Evolutionary conservation across 306 rosid genomes (phyloP).

Genomic region (Calophaca sinica): DNA sequence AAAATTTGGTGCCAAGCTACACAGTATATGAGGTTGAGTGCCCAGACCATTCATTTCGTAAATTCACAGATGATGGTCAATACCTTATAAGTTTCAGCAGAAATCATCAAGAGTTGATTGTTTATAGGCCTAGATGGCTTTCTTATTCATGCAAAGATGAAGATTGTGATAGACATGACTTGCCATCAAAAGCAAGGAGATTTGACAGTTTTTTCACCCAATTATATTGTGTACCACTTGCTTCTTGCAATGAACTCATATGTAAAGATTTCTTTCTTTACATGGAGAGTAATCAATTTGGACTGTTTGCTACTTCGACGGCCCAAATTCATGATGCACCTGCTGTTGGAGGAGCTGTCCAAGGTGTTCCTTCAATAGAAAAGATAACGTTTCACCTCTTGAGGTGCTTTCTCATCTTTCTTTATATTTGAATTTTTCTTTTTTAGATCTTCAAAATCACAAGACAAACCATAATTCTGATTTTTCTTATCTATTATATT

Average conservation of each 20-base stretch:
- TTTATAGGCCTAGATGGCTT: conserved; percentile 91
- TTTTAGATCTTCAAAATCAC: not conserved
- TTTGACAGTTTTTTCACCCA: conserved; percentile 90
- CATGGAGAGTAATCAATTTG: conserved; percentile 79
- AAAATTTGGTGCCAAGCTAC: conserved; percentile 87
- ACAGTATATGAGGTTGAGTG: conserved; percentile 89
- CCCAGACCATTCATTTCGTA: conserved; percentile 88
- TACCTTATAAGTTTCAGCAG: conserved; percentile 91
- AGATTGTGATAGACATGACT: conserved; percentile 73
- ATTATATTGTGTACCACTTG: conserved; percentile 77
- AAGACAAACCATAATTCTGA: conserved; percentile 20
- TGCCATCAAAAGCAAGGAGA: conserved; percentile 74
- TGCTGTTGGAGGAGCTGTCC: conserved; percentile 84
- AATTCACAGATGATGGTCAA: conserved; percentile 95
- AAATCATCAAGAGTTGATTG: conserved; percentile 80
- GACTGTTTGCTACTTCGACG: conserved; percentile 91
- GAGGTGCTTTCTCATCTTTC: conserved; percentile 60
- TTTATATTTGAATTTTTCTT: conserved; percentile 1
- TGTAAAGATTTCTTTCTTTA: conserved; percentile 96
- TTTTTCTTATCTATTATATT: conserved; percentile 38
- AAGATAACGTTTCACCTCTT: conserved; percentile 90
- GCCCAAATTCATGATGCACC: conserved; percentile 74
- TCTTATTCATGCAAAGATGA: conserved; percentile 87
- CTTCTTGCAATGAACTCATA: conserved; percentile 82
- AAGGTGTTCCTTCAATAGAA: conserved; percentile 86